Base-by-base conservation (phyloP, 202 grass and related monocot species). In the Schoenoplectus tabernaemontani region DNA sequence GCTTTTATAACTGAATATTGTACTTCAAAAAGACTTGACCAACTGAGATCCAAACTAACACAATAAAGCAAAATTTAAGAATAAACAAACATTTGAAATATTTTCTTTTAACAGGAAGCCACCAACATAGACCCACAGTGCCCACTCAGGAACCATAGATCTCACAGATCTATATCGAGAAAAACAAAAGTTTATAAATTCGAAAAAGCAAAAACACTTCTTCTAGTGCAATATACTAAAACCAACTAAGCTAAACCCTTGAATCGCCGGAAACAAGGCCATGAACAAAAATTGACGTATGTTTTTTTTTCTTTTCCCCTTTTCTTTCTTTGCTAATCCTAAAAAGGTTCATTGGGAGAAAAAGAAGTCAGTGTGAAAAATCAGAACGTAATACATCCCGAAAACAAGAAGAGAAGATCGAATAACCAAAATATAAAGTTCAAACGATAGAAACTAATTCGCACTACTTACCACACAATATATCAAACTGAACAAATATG, bases 51-150 rank as follows among this genome's bases (percentile, higher is more conserved):
- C 59, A 80, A 64, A 50, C 24, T 63, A 47, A 32, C 19, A 19
- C 19, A 80, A 32, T 47, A 80, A 80, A 80, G 57, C 77, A 20
- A 80, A 59, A 63, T 34, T 50, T 64, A 28, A 51, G n/a, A 53
- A 33, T 36, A 74, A 74, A 74, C 46, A 74, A 74, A 64, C 22
- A 63, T 47, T n/a, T n/a, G n/a, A 60, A 32, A 64, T n/a, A 5
- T 78, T 59, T 78, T 32, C 15, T 64, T 80, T 33, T 26, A 63
- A 32, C 12, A 80, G 43, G 60, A 80, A 80, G 22, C 57, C 24
- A 80, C 58, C 77, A 63, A 64, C 13, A 32, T 30, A 63, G 43
- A n/a, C n/a, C n/a, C n/a, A n/a, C n/a, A n/a, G n/a, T n/a, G n/a
- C 39, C 39, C 57, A 65, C 57, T 80, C 59, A 64, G 36, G 22